phyloP scores from a whole-genome alignment of 169 alveolate genomes.

The Haemoproteus tartakovskyi region DNA sequence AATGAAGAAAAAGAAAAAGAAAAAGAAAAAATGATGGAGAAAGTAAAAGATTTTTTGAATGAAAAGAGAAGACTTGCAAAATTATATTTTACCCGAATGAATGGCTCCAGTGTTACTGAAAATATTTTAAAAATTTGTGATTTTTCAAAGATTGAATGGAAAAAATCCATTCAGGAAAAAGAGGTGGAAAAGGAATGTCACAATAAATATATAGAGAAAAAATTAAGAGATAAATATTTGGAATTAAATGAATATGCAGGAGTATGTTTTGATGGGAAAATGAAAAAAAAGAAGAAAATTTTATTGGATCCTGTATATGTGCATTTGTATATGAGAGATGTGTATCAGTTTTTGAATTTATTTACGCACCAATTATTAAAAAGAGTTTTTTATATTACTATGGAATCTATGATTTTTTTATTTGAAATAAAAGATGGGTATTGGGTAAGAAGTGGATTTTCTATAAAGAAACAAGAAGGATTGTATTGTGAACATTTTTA shows the following conservation, averaged over 20 bases:
- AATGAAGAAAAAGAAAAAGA: slow-evolving; percentile 1
- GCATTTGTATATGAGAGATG: slow-evolving; percentile 44
- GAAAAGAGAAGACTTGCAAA: too few relatives aligned
- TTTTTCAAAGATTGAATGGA: slow-evolving; percentile 3
- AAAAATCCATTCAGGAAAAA: slow-evolving; percentile 44
- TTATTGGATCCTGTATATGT: slow-evolving; percentile 29
- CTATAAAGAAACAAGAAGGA: slow-evolving; percentile 21
- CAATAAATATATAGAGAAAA: slow-evolving; percentile 34
- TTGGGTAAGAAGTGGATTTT: slow-evolving; percentile 60
- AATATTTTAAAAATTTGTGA: too few relatives aligned
- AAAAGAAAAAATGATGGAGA: neutral
- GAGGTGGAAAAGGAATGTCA: slow-evolving; percentile 17
- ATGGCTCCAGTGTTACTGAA: too few relatives aligned
- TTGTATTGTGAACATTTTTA: slow-evolving; percentile 33
- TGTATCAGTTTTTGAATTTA: slow-evolving; percentile 18
- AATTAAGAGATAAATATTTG: slow-evolving; percentile 7
- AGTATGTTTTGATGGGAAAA: slow-evolving; percentile 4
- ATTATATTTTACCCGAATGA: too few relatives aligned
- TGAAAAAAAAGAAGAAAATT: slow-evolving; percentile 13
- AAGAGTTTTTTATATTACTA: slow-evolving; percentile 14
- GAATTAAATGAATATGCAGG: slow-evolving; percentile 54
- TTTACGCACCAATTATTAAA: slow-evolving; percentile 21
- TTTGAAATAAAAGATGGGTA: slow-evolving; percentile 59
- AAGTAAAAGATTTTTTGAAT: too few relatives aligned
- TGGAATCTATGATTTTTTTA: slow-evolving; percentile 13